Base-by-base conservation (phyloP, 345 rosid species). In the Anastatica hierochuntica region DNA sequence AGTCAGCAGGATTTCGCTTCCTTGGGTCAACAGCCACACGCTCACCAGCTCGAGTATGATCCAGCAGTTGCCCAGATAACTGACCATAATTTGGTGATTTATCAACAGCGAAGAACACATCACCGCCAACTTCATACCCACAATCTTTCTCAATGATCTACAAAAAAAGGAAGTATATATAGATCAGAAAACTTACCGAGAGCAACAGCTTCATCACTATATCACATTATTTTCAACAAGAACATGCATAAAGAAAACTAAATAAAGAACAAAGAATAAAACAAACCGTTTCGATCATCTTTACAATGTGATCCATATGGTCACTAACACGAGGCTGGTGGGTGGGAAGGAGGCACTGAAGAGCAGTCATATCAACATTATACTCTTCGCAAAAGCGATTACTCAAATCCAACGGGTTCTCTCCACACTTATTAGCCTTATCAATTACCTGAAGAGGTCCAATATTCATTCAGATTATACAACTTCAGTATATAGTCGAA, bases 1-100 rank as follows among this genome's bases (percentile, higher is more conserved):
- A 84, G 66, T 84, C 87, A 14, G 82, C 79, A 56, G 89, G 82
- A 66, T 87, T 74, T 5, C 61, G 77, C 52, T 84, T 88, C 49
- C 85, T 78, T 10, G 77, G 39, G 64, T 84, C 94, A 44, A 87
- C 79, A 5, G 76, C 79, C 43, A 84, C 80, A 38, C 85, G 82
- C 47, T 78, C 80, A 58, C 87, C 90, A 41, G 87, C 87, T 66
- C 79, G 77, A 33, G 59, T 76, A 51, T 76, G 66, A 45, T 87
- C 87, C 46, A 78, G 49, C 59, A 47, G 69, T 68, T 79, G 84
- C 17, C 85, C 79, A 1, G 87, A 81, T 35, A 81, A 64, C 52
- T 67, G 69, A 10, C 94, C 90, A 43, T 87, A 87, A 36, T 84
- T 68, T 11, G 83, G 77, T 46, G 72, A 79, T 31, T 64, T 78